Evolutionary conservation across 1,284 basidiomycete species (phyloP), one percentile per base, ranked within the genome.

Genomic region (Moniliella sp.): DNA sequence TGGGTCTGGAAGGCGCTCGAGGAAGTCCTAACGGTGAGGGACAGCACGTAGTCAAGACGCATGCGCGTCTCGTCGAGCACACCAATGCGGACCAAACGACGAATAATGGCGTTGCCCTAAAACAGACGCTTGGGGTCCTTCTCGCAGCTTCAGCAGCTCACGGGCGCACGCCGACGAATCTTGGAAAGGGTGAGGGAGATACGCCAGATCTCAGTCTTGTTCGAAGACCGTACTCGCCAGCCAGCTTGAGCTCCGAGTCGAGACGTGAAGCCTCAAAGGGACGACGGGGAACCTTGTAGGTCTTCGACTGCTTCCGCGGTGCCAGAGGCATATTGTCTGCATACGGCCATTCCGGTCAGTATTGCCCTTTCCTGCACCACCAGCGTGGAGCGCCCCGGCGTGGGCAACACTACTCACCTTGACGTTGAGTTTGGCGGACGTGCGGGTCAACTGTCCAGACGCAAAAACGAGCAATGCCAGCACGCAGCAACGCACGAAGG

Each of bases 161-260:
- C 88, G 88, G 49, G 88, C 91, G 43, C 91, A n/a, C n/a, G 88
- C 78, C 91, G 84, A 72, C 88, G 88, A 64, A 97, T 97, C 74
- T 99, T 94, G 62, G 91, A 97, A 40, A 99, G 76, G 14, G 47
- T 50, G 61, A 97, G 76, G 64, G 84, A 76, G 66, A 99, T 94
- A 62, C 91, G 81, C 88, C 88, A 97, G 70, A 97, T 94, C 71
- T 99, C 88, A 62, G 83, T 80, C 75, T 99, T 99, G 80, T 94
- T 97, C 86, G 81, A 61, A 94, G 81, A 67, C 88, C 88, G 71
- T 88, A 97, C 71, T 99, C 88, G 68, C 88, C 88, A 43, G 84
- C 84, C 67, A 94, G 83, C 82, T 94, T 97, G 63, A 99, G 73
- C 74, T 97, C 91, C 56, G 81, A 76, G 70, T 99, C 88, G 69